These are phyloP conservation scores for Jackrogersella multiformis DNA, from an alignment of 495 filamentous ascomycete genomes.

Conservation along the genomic window DNA sequence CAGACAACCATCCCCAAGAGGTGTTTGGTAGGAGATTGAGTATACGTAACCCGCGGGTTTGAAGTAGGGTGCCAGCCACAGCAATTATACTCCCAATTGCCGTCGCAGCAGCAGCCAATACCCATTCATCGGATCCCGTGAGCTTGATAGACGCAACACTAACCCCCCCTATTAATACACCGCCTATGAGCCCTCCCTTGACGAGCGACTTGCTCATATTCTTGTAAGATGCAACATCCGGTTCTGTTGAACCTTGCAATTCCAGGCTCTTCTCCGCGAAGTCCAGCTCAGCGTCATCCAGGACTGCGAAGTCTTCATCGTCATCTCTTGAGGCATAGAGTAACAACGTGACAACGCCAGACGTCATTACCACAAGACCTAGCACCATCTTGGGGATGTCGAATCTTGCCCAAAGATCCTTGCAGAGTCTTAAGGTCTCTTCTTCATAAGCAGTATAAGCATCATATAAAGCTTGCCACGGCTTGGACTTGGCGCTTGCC, in stretches of 20 bases:
- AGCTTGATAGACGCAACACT: conserved; percentile 32
- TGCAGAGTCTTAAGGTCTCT: conserved; percentile 82
- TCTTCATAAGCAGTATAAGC: conserved; percentile 78
- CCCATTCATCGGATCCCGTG: conserved; percentile 49
- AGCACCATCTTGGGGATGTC: conserved; percentile 84
- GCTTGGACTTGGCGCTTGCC: conserved; percentile 41
- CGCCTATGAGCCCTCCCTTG: conserved; percentile 47
- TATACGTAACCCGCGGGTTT: conserved; percentile 55
- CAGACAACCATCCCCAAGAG: conserved; percentile 85
- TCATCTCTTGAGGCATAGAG: conserved; percentile 70
- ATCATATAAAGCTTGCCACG: conserved; percentile 57
- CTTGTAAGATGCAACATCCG: conserved; percentile 42
- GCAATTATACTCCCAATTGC: conserved; percentile 71
- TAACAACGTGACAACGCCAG: conserved; percentile 70
- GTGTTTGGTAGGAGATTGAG: conserved; percentile 75
- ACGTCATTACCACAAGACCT: conserved; percentile 75
- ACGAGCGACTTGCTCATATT: conserved; percentile 50
- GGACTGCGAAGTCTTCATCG: conserved; percentile 55
- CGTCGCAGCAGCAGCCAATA: conserved; percentile 55
- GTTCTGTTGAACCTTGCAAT: conserved; percentile 47
- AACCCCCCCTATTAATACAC: conserved; percentile 37
- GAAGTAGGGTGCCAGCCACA: conserved; percentile 65
- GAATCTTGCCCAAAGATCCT: conserved; percentile 88
- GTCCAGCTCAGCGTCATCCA: conserved; percentile 57
- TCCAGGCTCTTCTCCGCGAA: conserved; percentile 56